Evolutionary conservation across 2,329 filamentous ascomycete species (phyloP).

Genomic region (Talaromyces sp.): DNA sequence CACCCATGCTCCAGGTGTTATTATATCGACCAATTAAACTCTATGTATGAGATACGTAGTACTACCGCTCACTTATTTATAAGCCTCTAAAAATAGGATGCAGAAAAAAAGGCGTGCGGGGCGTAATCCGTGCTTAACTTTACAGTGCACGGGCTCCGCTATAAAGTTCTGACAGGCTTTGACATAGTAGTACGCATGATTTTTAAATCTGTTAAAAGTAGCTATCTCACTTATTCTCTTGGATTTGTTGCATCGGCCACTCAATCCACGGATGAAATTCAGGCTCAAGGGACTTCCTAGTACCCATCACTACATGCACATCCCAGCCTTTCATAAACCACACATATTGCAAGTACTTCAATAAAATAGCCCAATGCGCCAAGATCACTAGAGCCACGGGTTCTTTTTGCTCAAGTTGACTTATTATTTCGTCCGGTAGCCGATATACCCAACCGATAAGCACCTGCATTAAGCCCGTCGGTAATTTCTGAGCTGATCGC

Average conservation of each 20-base stretch:
- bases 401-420: slow-evolving; percentile 21
- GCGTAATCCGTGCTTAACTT: neutral
- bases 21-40: neutral
- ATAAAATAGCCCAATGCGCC: slow-evolving; percentile 25
- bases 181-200: neutral
- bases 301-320: slow-evolving; percentile 25
- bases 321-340: slow-evolving; percentile 32
- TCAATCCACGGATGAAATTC: slow-evolving; percentile 11
- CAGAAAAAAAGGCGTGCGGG: neutral
- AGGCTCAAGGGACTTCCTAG: slow-evolving; percentile 14
- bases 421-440: neutral
- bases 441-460: slow-evolving; percentile 3
- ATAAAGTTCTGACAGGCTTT: neutral
- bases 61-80: neutral
- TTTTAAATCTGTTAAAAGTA: neutral
- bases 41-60: neutral
- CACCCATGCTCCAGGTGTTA: neutral
- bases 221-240: neutral
- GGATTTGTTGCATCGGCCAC: neutral
- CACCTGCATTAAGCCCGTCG: neutral
- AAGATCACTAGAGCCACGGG: slow-evolving; percentile 22
- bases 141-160: neutral
- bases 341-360: slow-evolving; percentile 23
- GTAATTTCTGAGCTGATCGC: neutral
- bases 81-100: neutral